These are phyloP conservation scores for Saccharomycopsis sp. DNA, from an alignment of 805 yeast species.

Conservation along the genomic window DNA sequence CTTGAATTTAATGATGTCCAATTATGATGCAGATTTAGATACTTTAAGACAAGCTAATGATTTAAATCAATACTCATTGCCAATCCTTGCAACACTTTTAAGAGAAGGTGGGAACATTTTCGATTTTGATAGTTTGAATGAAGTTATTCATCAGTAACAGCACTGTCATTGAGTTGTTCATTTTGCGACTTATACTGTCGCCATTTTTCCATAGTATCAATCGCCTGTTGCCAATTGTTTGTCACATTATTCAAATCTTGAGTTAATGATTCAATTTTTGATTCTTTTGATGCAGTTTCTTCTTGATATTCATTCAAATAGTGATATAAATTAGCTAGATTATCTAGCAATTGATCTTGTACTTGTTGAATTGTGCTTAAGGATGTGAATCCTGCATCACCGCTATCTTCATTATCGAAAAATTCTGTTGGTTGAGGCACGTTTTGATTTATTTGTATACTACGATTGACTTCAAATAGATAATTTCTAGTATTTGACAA, in stretches of 20 bases:
- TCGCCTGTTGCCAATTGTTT: conserved; percentile 25
- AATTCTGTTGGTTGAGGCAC: conserved; percentile 3
- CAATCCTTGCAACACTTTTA: conserved; percentile 42
- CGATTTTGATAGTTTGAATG: conserved; percentile 36
- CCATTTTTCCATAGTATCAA: conserved; percentile 28
- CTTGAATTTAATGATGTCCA: conserved; percentile 38
- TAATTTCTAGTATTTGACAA: conserved; percentile 2
- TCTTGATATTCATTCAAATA: neutral
- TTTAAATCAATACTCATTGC: conserved; percentile 39
- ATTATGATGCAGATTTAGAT: conserved; percentile 44
- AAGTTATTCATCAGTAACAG: neutral
- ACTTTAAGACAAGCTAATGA: conserved; percentile 43
- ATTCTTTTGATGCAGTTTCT: conserved; percentile 15
- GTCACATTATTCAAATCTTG: conserved; percentile 23
- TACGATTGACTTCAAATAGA: neutral
- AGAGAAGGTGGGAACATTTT: conserved; percentile 46
- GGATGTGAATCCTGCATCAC: neutral
- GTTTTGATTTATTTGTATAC: neutral
- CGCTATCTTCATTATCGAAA: conserved; percentile 1
- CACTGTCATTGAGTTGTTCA: neutral
- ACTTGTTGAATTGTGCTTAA: conserved; percentile 1
- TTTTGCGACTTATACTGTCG: conserved; percentile 17
- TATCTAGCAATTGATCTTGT: conserved; percentile 5
- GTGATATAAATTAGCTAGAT: neutral
- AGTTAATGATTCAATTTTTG: conserved; percentile 19